Evolutionary conservation across 306 rosid species (phyloP).

Genomic region (Malus asiatica): DNA sequence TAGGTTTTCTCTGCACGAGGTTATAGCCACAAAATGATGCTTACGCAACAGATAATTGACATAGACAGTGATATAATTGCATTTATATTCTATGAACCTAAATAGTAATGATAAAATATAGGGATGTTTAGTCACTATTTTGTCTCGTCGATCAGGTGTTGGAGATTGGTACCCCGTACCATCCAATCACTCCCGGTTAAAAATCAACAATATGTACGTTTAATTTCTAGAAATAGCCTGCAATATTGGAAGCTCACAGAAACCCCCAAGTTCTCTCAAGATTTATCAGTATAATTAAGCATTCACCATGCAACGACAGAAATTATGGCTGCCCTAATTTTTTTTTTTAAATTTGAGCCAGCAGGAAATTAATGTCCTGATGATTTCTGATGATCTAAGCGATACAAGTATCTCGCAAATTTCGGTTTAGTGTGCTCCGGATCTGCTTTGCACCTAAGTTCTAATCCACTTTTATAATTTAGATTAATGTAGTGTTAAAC

Average conservation of each 20-base stretch:
- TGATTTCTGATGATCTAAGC: no score
- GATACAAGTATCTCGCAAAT: no score
- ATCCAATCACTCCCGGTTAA: not conserved
- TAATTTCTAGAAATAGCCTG: not conserved
- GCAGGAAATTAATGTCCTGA: not conserved
- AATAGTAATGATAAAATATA: not conserved
- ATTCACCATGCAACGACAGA: not conserved
- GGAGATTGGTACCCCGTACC: not conserved
- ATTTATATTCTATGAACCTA: not conserved
- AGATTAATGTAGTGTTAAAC: no score
- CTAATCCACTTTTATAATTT: no score
- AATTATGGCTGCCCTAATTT: not conserved
- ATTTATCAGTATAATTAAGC: not conserved
- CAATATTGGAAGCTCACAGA: not conserved
- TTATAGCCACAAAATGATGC: constrained; percentile 39
- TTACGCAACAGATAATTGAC: constrained; percentile 26
- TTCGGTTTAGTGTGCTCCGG: no score
- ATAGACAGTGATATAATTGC: not conserved
- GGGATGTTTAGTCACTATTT: not conserved
- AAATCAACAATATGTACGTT: not conserved
- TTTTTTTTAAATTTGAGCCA: not conserved
- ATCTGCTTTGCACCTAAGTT: no score
- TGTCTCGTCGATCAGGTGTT: not conserved
- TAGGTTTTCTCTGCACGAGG: constrained; percentile 4
- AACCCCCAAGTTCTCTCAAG: not conserved